Conservation (phyloP, 2,329 filamentous ascomycete species). For the Cyphellophora europaea region DNA sequence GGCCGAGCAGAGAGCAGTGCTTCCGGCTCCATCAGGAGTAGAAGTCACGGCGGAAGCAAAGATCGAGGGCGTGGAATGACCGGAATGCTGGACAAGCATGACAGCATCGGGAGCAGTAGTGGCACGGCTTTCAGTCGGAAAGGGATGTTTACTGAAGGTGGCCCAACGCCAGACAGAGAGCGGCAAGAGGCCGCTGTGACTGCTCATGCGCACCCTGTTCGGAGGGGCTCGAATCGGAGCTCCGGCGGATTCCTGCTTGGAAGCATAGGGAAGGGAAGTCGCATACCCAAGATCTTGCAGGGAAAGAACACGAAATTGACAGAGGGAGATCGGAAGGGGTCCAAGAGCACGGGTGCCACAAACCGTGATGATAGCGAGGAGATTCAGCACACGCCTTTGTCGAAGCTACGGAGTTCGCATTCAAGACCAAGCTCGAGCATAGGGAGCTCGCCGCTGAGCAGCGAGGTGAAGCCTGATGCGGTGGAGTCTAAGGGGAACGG, state of each 20-base stretch:
- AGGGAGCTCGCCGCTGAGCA: conserved; percentile 23
- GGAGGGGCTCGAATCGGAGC: conserved; percentile 2
- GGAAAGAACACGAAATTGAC: conserved; percentile 26
- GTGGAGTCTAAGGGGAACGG: conserved; percentile 1
- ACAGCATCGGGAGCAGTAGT: no score
- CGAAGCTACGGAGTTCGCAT: conserved; percentile 26
- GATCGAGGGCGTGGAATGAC: neutral
- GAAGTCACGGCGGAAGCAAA: neutral
- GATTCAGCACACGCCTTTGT: conserved; percentile 22
- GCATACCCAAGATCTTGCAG: conserved; percentile 20
- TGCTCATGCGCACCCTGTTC: neutral
- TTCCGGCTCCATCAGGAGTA: neutral
- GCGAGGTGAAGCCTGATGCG: conserved; percentile 17
- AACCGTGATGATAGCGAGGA: conserved; percentile 23
- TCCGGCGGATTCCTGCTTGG: conserved; percentile 39
- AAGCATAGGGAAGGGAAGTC: conserved; percentile 24
- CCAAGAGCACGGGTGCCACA: neutral
- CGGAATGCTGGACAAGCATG: neutral
- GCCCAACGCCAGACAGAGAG: no score
- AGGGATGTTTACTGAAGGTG: no score
- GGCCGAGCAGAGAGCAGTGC: neutral
- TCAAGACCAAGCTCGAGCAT: conserved; percentile 24
- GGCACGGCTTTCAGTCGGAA: no score
- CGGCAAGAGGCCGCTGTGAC: neutral
- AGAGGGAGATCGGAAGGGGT: conserved; percentile 21